phyloP scores from a whole-genome alignment of 176 grass and related monocot genomes.

The Cocos nucifera region DNA sequence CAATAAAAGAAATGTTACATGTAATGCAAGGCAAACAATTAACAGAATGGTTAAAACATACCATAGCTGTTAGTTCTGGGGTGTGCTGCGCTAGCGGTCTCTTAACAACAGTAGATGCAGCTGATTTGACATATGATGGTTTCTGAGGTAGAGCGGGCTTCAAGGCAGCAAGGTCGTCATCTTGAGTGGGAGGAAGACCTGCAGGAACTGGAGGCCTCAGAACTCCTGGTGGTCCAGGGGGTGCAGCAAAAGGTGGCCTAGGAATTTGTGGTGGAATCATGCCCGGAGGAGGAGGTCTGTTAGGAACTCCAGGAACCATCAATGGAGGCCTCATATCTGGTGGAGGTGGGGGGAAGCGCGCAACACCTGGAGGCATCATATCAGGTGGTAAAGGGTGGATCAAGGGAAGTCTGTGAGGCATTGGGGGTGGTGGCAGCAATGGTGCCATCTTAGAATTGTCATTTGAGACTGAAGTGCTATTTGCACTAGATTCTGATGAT shows the following conservation, averaged over 20 bases:
- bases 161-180: constrained; percentile 50
- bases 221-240: constrained; percentile 61
- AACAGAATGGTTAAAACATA: constrained; percentile 28
- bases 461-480: constrained; percentile 25
- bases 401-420: constrained; percentile 50
- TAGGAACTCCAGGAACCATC: constrained; percentile 54
- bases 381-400: constrained; percentile 48
- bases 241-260: constrained; percentile 57
- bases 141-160: constrained; percentile 63
- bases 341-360: constrained; percentile 75
- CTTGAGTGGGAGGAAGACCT: constrained; percentile 33
- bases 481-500: constrained; percentile 22
- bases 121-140: constrained; percentile 95
- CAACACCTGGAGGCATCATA: constrained; percentile 53
- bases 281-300: constrained; percentile 32
- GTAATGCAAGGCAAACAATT: not conserved
- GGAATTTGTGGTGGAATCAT: constrained; percentile 49
- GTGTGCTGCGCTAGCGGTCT: constrained; percentile 96
- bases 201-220: constrained; percentile 35
- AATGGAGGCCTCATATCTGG: constrained; percentile 58
- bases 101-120: constrained; percentile 92
- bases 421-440: constrained; percentile 38
- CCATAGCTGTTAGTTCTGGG: constrained; percentile 92
- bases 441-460: constrained; percentile 28
- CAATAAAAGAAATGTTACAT: no score